Conservation (phyloP, 2,329 filamentous ascomycete species). For the Fusarium tupiense region DNA sequence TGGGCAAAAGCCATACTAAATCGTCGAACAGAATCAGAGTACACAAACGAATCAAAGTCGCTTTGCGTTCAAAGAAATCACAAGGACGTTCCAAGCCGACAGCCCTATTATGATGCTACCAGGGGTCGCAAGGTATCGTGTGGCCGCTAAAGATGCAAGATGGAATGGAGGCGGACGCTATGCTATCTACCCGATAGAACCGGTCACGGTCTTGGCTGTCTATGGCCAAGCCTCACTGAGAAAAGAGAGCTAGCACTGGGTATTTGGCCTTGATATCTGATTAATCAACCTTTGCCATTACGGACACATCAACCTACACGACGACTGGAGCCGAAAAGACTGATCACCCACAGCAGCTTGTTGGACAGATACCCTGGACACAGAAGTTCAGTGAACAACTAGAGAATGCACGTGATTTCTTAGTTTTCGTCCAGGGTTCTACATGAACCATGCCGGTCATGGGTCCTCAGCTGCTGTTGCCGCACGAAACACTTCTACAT, state of each 20-base stretch:
- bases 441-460: not conserved
- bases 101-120: not conserved
- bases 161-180: conserved; percentile 11
- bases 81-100: not conserved
- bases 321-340: not conserved
- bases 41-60: not conserved
- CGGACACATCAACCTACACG: not conserved
- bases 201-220: not conserved
- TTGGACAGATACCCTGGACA: not conserved
- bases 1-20: conserved; percentile 58
- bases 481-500: not conserved
- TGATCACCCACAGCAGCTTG: not conserved
- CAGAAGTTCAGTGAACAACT: not conserved
- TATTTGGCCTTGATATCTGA: not conserved
- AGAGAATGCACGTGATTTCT: not conserved
- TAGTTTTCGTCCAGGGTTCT: not conserved
- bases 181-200: not conserved
- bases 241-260: not conserved
- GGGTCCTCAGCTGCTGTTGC: not conserved
- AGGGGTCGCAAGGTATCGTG: not conserved
- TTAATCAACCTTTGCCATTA: not conserved
- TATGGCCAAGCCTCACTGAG: not conserved
- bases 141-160: conserved; percentile 5
- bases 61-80: not conserved
- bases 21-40: not conserved